A percentile compares a stretch with the other conserved stretches of the same genome.
These are phyloP conservation scores for Meripilus lineatus DNA, from an alignment of 1,284 basidiomycete genomes.

Conservation along the genomic window DNA sequence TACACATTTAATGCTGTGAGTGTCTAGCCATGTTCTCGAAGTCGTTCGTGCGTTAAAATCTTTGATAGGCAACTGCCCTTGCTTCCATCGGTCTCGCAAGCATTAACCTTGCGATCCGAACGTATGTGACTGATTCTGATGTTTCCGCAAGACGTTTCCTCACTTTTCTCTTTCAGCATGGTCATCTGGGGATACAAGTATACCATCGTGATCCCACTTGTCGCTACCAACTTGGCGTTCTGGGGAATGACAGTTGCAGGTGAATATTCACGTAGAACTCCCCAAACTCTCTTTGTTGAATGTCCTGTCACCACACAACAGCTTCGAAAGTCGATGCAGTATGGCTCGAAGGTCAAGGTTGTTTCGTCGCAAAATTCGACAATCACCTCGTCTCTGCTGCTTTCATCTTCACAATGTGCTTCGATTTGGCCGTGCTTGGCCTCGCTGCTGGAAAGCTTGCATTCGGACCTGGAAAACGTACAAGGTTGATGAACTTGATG, in stretches of 20 bases:
- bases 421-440: background rate
- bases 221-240: slow-evolving; percentile 60
- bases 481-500: slow-evolving; percentile 47
- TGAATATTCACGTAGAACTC: background rate
- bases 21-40: background rate
- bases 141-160: no score
- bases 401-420: background rate
- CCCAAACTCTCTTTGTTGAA: slow-evolving; percentile 44
- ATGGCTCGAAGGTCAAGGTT: background rate
- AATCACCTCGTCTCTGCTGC: background rate
- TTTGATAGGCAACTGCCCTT: background rate
- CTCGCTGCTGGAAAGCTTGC: background rate
- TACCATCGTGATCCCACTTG: slow-evolving; percentile 51
- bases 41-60: background rate
- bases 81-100: background rate
- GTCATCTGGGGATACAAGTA: slow-evolving; percentile 64
- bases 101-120: background rate
- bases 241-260: slow-evolving; percentile 58
- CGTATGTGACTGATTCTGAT: background rate
- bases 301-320: slow-evolving; percentile 23
- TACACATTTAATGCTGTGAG: background rate
- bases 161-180: slow-evolving; percentile 40
- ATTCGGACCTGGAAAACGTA: slow-evolving; percentile 16
- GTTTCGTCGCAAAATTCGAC: background rate
- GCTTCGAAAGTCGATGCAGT: background rate